Evolutionary conservation across 805 yeast species (phyloP), one percentile per base, ranked within the genome.

Genomic region (Hanseniaspora valbyensis): DNA sequence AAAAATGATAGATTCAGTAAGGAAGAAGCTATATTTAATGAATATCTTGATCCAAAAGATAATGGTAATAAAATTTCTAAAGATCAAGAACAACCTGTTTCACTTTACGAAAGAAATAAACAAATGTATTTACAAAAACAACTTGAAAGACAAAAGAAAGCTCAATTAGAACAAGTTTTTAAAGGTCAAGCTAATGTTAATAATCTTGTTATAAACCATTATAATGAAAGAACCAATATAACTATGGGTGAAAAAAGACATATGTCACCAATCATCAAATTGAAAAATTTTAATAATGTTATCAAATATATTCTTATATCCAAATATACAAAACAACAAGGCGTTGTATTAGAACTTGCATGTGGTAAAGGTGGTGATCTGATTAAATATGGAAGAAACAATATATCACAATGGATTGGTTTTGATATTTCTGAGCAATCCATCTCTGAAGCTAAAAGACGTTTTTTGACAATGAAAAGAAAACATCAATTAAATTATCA

Each of bases 321-420:
- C 51, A 83, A 82, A 57, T 80, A 72, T 64, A 77, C 81, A 2
- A 69, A 68, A 32, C 69, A 70, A 42, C 68, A 76, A 54, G 73
- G 75, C 37, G 72, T 75, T 19, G 87, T 83, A 1, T 68, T 92
- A 18, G 99, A 92, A 61, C 66, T 90, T 51, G 96, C 96, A 14
- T 89, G 97, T 66, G 99, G 99, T 13, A 94, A 92, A 64, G 99
- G 99, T 48, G 99, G 99, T 25, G 99, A 92, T 67, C 68, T 92
- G 59, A 78, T 83, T 58, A 92, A 92, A 63, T 90, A 95, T 80
- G 83, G 81, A 46, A 77, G 77, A 57, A 82, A 86, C 1, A 69
- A 76, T 19, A 75, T 86, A 2, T 73, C 77, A 21, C 89, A 88
- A 43, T 85, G 83, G 56, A 78, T 89, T 50, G 98, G 98, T 1